phyloP scores from a whole-genome alignment of 306 rosid species.

The Cyamopsis tetragonoloba region DNA sequence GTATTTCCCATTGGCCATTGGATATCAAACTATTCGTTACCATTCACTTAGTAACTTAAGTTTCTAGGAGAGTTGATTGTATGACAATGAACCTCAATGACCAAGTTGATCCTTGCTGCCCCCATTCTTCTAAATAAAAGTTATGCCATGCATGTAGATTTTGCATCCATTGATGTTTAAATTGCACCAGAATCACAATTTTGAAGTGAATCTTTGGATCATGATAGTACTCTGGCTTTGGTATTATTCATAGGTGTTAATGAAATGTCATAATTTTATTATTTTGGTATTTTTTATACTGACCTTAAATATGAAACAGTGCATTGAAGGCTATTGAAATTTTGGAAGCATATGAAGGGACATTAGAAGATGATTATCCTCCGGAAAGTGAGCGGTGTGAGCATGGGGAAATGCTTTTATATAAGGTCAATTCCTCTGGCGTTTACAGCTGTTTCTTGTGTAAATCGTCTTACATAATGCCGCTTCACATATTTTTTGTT shows the following conservation, averaged over 20 bases:
- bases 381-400: conserved; percentile 88
- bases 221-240: neutral
- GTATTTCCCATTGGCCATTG: too few relatives aligned
- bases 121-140: too few relatives aligned
- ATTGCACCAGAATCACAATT: neutral
- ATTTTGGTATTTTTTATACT: neutral
- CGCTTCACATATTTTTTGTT: neutral
- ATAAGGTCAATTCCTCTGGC: conserved; percentile 57
- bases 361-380: conserved; percentile 92
- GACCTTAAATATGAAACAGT: conserved; percentile 39
- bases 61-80: too few relatives aligned
- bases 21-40: too few relatives aligned
- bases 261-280: conserved; percentile 12
- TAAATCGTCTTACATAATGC: conserved; percentile 1
- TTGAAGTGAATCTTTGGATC: neutral
- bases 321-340: conserved; percentile 87
- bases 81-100: too few relatives aligned
- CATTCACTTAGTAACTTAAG: too few relatives aligned
- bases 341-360: conserved; percentile 97
- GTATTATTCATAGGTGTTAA: neutral
- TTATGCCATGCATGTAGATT: neutral
- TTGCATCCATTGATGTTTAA: neutral
- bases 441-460: conserved; percentile 21
- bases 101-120: too few relatives aligned
- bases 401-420: conserved; percentile 95